Base-by-base conservation (phyloP, 2,329 filamentous ascomycete species). In the Knoxdaviesia proteae region DNA sequence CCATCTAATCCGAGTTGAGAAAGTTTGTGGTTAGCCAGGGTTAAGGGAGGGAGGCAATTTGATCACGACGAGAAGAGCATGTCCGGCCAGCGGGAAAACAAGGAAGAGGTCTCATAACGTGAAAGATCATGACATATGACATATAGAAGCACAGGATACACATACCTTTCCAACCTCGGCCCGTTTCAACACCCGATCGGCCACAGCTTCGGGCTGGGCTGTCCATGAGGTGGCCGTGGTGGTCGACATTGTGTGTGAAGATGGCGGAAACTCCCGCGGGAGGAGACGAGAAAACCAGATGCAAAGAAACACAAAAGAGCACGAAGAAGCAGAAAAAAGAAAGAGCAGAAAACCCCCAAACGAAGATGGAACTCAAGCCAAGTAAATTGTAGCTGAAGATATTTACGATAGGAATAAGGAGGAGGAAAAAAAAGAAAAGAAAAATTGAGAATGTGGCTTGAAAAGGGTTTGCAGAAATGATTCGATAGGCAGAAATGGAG, bases 101-200 rank as follows among this genome's bases (percentile, higher is more conserved):
- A 20, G 20, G 20, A 20, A 20, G 20, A 20, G 20, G 20, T 3
- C 20, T 20, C 20, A 20, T 20, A 20, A 20, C 20, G 2, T 20
- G 20, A 20, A 20, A 20, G 3, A 20, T 20, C 20, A 20, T 3
- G 20, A 20, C 3, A 20, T 20, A 20, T 20, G 3, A 20, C 20
- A 20, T 20, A 20, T 20, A 20, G 20, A 20, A 20, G 3, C 20
- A 20, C 20, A 20, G 20, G 20, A 20, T 20, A 20, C 20, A 20
- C 67, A 55, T 64, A 83, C 79, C 69, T 81, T 82, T 67, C 77
- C 78, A 52, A 83, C 72, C 65, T 83, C 77, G 47, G 75, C 77
- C 61, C 79, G 67, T 59, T 77, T 77, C 54, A 83, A 67, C 44
- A 84, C 76, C 58, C 72, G 73, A 57, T 80, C 77, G 43, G 67